Evolutionary conservation across 2,329 filamentous ascomycete genomes (phyloP), one percentile per base, ranked within the genome.

Genomic region (Helminthosporium solani): DNA sequence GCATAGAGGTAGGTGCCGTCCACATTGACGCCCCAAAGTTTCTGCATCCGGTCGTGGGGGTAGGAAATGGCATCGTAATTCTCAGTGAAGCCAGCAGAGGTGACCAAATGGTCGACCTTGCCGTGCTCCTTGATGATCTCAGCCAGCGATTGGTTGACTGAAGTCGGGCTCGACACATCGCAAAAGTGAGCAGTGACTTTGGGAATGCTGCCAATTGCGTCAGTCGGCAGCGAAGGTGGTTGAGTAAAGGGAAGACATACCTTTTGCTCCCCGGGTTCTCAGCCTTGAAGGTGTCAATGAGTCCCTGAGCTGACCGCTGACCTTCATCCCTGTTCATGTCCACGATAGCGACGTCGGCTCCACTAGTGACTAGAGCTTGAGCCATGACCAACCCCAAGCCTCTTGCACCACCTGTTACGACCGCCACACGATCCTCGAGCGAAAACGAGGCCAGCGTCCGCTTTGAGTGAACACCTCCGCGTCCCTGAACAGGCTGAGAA

Each of bases 41-140:
- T 95, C 72, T 91, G 84, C 72, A 96, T 86, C 56, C 91, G 87
- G 59, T 96, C 90, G 58, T 91, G 83, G 1, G 91, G 91, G 74
- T 97, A 97, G 57, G 85, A 84, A 62, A 91, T 87, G 37, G 92
- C 92, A 62, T 95, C 87, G 65, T 90, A 95, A 76, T 96, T 96
- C 76, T 96, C 92, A 12, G 89, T 94, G 75, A 97, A 96, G 36
- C 92, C 92, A 40, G 92, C 92, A n/a, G 90, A 95, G 20, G 92
- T 96, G 61, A 97, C 91, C 20, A 97, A 81, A 72, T 89, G 86
- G 73, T 96, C 90, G 59, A 96, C 90, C 70, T 87, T 86, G 71
- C 86, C 85, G 68, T 96, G 91, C 48, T 80, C 73, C 39, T 75
- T 68, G 40, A 92, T 67, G 56, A 92, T 80, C 50, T 90, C 86